phyloP scores from a whole-genome alignment of 306 rosid genomes.

The Gleditsia sinensis region DNA sequence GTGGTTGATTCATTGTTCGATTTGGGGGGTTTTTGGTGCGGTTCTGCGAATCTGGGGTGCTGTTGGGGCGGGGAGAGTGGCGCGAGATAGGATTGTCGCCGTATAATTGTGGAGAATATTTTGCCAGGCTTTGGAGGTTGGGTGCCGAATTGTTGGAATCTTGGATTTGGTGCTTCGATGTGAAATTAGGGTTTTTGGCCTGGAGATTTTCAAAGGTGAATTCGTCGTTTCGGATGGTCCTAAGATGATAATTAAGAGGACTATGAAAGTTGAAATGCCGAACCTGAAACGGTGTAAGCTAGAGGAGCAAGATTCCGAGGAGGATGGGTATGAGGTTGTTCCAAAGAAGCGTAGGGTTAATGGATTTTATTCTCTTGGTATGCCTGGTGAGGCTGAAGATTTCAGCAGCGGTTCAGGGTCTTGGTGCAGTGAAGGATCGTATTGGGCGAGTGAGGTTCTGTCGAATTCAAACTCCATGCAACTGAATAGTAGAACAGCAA shows the following conservation, averaged over 20 bases:
- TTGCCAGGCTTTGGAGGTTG: constrained; percentile 20
- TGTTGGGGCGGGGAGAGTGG: background rate
- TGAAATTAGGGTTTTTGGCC: constrained; percentile 68
- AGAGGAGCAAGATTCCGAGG: constrained; percentile 56
- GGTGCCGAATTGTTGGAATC: constrained; percentile 27
- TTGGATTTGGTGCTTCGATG: constrained; percentile 22
- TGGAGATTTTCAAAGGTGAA: background rate
- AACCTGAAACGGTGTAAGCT: constrained; percentile 78
- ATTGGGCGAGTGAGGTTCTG: constrained; percentile 58
- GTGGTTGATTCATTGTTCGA: constrained; percentile 7
- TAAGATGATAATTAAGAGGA: constrained; percentile 72
- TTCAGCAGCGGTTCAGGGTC: constrained; percentile 68
- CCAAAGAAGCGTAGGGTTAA: constrained; percentile 59
- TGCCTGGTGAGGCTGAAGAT: constrained; percentile 55
- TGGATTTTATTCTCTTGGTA: constrained; percentile 42
- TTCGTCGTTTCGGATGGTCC: constrained; percentile 32
- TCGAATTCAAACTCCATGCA: constrained; percentile 50
- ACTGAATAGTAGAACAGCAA: constrained; percentile 31
- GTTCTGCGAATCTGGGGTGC: constrained; percentile 4
- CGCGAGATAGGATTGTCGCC: background rate
- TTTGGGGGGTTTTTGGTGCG: background rate
- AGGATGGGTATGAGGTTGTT: constrained; percentile 40
- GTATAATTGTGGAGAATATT: background rate
- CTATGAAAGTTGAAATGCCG: constrained; percentile 78
- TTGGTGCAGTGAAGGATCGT: constrained; percentile 57